Base-by-base conservation (phyloP, 2,329 filamentous ascomycete genomes). In the Colletotrichum eremochloae region DNA sequence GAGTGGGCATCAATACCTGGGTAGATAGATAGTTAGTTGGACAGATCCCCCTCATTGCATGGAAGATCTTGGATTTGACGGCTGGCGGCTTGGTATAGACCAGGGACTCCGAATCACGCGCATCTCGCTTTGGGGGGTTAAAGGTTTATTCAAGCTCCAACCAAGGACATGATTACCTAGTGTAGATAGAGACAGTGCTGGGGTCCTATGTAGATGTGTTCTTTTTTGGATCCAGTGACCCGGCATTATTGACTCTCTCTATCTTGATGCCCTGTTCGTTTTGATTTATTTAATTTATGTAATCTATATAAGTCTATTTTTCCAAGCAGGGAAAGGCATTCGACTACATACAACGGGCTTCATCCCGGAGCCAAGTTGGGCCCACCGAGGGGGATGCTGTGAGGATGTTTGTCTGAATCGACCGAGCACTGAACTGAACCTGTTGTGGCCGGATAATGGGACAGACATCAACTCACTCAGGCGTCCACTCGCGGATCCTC, bases 1-100 rank as follows among this genome's bases (percentile, higher is more conserved):
- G 58, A 40, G 69, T 68, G 65, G 69, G 58, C 68, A 64, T 29
- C 2, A 15, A 12, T 24, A 24, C 24, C 24, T 24, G 24, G 24
- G 24, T 24, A 24, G 24, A 24, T 20, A 20, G 68, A 58, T 24
- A 29, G 53, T 44, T 69, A 50, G 66, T 69, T 65, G 66, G 66
- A 60, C 66, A 55, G 48, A 61, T 63, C 53, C 40, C 69, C 66
- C 60, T 52, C 53, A n/a, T 55, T 50, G 33, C 70, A 65, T 56
- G 66, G 60, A 55, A 62, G 58, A 72, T 69, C 29, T 72, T 63
- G 68, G 68, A 68, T n/a, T 44, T 46, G 18, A 29, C 9, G n/a
- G 18, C n/a, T 29, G 24, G 33, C 42, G 44, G 8, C n/a, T 52
- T 33, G 61, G 61, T 63, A 63, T 52, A 63, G 60, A 18, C 38